Evolutionary conservation across 805 yeast genomes (phyloP), one percentile per base, ranked within the genome.

Genomic region (Candida coquimbonensis): DNA sequence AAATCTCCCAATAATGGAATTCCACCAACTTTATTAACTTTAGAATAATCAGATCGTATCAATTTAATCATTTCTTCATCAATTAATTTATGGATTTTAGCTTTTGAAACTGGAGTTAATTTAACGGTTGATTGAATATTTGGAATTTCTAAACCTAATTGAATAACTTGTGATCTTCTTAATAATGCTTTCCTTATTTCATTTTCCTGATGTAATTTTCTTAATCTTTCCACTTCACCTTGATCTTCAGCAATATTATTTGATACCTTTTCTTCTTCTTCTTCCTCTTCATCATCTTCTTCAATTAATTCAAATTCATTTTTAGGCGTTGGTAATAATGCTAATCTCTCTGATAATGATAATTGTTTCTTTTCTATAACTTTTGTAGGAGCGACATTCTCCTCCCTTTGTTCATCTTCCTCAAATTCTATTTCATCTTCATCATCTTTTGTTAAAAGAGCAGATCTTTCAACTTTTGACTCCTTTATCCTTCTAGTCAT

Each of bases 131-230:
- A n/a, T 5, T 43, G 17, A 8, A 60, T 38, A 3, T 64, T 41
- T 1, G 79, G 80, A 13, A 74, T 63, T 0, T 68, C 65, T 9
- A 80, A 63, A 0, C 67, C 74, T 42, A 61, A 58, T 53, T 74
- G 77, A 1, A 77, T 60, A 2, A 67, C 80, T 47, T 65, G 70
- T 0, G 83, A 74, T 40, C 78, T 54, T 36, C 78, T 59, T 8
- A 64, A 51, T 33, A 64, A 49, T 12, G 62, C 64, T 25, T 47
- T 48, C 39, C 44, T 14, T 2, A 17, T 16, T 9, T 55, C 54
- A 5, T 52, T 40, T 26, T 50, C 45, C n/a, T 49, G 40, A 26
- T 42, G 44, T 14, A 52, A 27, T 2, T 27, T 43, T 32, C 49
- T 43, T 24, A 49, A 47, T 38, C 57, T 55, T 24, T 50, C 45